A percentile compares a stretch with the other conserved stretches of the same genome.
Evolutionary conservation across 169 alveolate species (phyloP).

Genomic region (Plasmodium yoelii): DNA sequence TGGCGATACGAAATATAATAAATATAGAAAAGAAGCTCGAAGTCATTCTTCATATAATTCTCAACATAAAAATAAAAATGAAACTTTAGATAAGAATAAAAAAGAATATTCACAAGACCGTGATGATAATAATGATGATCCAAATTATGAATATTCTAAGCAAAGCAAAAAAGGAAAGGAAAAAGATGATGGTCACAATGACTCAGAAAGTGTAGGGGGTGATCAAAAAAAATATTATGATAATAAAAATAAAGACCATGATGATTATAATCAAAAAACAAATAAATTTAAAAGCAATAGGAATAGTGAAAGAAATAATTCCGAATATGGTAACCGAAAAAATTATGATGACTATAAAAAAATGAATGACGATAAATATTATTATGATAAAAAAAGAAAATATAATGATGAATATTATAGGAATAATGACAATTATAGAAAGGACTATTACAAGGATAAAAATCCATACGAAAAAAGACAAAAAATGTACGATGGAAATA

Average conservation of each 20-base stretch:
- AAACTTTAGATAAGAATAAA: slow-evolving; percentile 12
- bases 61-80: neutral
- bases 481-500: slow-evolving; percentile 17
- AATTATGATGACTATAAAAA: slow-evolving; percentile 3
- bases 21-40: slow-evolving; percentile 4
- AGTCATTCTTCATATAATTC: slow-evolving; percentile 13
- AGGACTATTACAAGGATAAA: slow-evolving; percentile 10
- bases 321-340: neutral
- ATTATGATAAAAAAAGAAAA: slow-evolving; percentile 47
- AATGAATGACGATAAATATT: slow-evolving; percentile 19
- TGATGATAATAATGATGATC: slow-evolving; percentile 13
- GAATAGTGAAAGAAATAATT: neutral
- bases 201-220: neutral
- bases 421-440: slow-evolving; percentile 1
- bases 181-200: slow-evolving; percentile 1
- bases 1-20: neutral
- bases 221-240: slow-evolving; percentile 13
- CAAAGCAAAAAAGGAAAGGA: neutral
- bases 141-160: neutral
- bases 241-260: slow-evolving; percentile 21
- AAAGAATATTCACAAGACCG: neutral
- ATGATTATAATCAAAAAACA: slow-evolving; percentile 18
- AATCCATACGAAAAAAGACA: slow-evolving; percentile 18
- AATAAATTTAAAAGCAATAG: neutral
- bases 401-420: slow-evolving; percentile 11